Conservation (phyloP, 1,284 basidiomycete species). For the Kalmanozyma brasiliensis region DNA sequence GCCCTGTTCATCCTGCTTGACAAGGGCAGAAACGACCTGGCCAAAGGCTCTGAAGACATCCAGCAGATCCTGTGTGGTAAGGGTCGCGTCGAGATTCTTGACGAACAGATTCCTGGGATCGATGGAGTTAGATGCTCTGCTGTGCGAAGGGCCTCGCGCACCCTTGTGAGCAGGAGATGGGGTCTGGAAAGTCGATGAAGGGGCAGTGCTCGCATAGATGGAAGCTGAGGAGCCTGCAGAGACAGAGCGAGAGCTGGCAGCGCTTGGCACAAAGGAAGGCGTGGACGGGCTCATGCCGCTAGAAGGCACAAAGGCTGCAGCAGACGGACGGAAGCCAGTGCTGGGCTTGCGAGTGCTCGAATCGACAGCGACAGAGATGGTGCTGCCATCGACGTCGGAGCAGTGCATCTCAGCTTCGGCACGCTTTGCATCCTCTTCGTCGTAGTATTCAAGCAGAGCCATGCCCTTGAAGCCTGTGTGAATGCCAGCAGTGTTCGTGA, state of each 20-base stretch:
- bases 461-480: slow-evolving; percentile 62
- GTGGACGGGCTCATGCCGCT: slow-evolving; percentile 47
- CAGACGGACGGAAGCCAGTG: slow-evolving; percentile 45
- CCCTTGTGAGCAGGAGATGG: slow-evolving; percentile 17
- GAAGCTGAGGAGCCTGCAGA: slow-evolving; percentile 49
- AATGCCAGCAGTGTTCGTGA: slow-evolving; percentile 54
- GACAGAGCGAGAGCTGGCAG: slow-evolving; percentile 26
- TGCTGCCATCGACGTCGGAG: slow-evolving; percentile 52
- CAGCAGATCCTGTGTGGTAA: slow-evolving; percentile 54
- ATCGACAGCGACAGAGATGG: slow-evolving; percentile 59
- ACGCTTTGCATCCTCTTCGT: slow-evolving; percentile 50
- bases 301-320: slow-evolving; percentile 51
- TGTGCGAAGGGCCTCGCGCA: slow-evolving; percentile 35
- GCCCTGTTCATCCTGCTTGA: slow-evolving; percentile 88
- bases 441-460: slow-evolving; percentile 54
- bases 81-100: slow-evolving; percentile 57
- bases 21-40: slow-evolving; percentile 77
- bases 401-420: slow-evolving; percentile 61
- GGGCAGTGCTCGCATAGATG: slow-evolving; percentile 37
- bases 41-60: slow-evolving; percentile 58
- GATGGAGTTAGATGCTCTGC: slow-evolving; percentile 54
- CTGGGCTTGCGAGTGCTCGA: slow-evolving; percentile 31
- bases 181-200: slow-evolving; percentile 9
- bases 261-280: slow-evolving; percentile 47
- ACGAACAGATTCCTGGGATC: slow-evolving; percentile 65